Evolutionary conservation across 2,329 filamentous ascomycete species (phyloP), one percentile per base, ranked within the genome.

Genomic region (Diplodia corticola): DNA sequence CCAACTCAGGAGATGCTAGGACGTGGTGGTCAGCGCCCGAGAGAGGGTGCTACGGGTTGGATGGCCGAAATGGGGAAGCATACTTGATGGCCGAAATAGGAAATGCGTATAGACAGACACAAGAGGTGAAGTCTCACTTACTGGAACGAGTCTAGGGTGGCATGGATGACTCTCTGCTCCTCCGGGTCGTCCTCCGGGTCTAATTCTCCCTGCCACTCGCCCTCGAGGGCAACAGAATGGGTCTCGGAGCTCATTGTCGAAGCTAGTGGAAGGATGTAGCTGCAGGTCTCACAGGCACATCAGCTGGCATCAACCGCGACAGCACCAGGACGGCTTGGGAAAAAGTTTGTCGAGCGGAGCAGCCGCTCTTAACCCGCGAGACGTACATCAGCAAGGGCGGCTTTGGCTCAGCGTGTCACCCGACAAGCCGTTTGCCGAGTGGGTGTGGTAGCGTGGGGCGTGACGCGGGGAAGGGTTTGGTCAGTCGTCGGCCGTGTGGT

Each of bases 91-190:
- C 30, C 48, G 35, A 24, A 30, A 33, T n/a, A 13, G 48, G 22
- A 46, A 54, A 44, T 44, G 4, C 15, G 26, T 30, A 15, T 33
- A 20, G 44, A 17, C 13, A 10, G n/a, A 20, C n/a, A 63, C 26
- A 64, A 20, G 61, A 10, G 3, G 20, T 12, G 17, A 35, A 26
- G 35, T 37, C 22, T 30, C 26, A 69, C 89, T 79, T 83, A 97
- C 93, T 89, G 85, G 78, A 95, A 98, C 12, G 94, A 97, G 80
- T 97, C 92, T 63, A 98, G 80, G 2, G 93, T 89, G 60, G 88
- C 89, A 76, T 91, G 91, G 10, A 98, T 85, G 57, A 96, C 92
- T 68, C 85, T 85, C 57, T 88, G 83, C 79, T 99, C 94, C 69
- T 96, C 92, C 0, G 89, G 87, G 72, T 97, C 93, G 10, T 86